Percentiles rank a stretch among this genome's conserved stretches.
These are phyloP conservation scores for Cladophialophora carrionii DNA, from an alignment of 2,329 filamentous ascomycete genomes.

Conservation along the genomic window DNA sequence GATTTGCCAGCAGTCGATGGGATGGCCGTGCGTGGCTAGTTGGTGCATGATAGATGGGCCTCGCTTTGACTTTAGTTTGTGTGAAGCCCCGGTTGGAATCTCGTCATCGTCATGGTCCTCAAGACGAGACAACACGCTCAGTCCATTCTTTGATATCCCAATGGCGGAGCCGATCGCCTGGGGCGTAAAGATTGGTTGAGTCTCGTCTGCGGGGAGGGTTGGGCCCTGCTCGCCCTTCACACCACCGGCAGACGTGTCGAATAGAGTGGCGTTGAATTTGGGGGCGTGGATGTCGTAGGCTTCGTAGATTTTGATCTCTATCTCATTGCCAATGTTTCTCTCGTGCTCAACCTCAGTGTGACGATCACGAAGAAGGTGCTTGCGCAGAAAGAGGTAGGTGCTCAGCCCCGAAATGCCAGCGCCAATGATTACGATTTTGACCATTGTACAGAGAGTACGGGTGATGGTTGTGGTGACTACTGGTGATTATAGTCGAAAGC, in stretches of 20 bases:
- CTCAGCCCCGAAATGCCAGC: constrained; percentile 49
- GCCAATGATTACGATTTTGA: constrained; percentile 50
- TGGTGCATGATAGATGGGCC: constrained; percentile 39
- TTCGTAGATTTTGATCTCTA: constrained; percentile 47
- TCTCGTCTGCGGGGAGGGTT: background rate
- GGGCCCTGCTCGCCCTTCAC: background rate
- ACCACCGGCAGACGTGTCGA: background rate
- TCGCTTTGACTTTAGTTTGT: background rate
- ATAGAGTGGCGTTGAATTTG: constrained; percentile 12
- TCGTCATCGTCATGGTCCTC: constrained; percentile 39
- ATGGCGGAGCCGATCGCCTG: constrained; percentile 47
- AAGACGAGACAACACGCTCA: constrained; percentile 44
- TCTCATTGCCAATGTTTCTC: constrained; percentile 3
- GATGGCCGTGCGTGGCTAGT: constrained; percentile 44
- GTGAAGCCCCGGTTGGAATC: background rate
- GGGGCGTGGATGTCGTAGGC: constrained; percentile 44
- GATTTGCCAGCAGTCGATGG: constrained; percentile 42
- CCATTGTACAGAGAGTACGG: constrained; percentile 6
- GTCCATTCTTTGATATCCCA: constrained; percentile 47
- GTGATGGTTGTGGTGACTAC: background rate
- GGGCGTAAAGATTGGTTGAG: constrained; percentile 40
- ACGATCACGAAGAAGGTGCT: constrained; percentile 43
- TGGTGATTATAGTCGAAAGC: background rate
- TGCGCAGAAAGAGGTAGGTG: constrained; percentile 47
- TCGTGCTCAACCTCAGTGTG: constrained; percentile 13